Percentiles rank a stretch among this genome's conserved stretches.
These are phyloP conservation scores for Alternaria triticina DNA, from an alignment of 2,329 filamentous ascomycete species.

Conservation along the genomic window DNA sequence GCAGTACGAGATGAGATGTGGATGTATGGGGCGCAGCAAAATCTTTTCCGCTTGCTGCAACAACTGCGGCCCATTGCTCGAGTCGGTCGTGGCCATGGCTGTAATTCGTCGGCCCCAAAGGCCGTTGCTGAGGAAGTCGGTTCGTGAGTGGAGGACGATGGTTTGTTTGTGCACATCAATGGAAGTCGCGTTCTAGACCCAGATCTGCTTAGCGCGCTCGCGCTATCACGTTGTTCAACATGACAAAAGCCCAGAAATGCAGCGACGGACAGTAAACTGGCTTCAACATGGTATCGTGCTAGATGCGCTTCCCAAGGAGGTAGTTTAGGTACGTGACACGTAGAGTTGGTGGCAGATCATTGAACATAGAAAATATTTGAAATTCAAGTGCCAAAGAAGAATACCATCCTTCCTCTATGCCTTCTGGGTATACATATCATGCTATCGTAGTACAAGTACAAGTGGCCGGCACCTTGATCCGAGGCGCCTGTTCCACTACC, in stretches of 20 bases:
- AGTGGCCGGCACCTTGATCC: conserved; percentile 8
- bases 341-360: neutral
- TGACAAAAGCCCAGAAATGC: neutral
- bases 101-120: conserved; percentile 3
- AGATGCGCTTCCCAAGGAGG: neutral
- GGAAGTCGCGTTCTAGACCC: conserved; percentile 20
- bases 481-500: conserved; percentile 2
- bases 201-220: conserved; percentile 30
- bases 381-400: conserved; percentile 5
- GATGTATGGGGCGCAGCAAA: conserved; percentile 57
- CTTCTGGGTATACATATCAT: conserved; percentile 19
- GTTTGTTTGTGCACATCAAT: conserved; percentile 17
- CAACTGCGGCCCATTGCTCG: conserved; percentile 23
- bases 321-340: neutral
- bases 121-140: conserved; percentile 9
- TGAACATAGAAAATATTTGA: neutral
- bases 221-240: conserved; percentile 30
- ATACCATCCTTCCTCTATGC: conserved; percentile 7
- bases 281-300: neutral
- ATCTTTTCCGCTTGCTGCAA: conserved; percentile 51
- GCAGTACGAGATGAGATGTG: conserved; percentile 73
- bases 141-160: conserved; percentile 6
- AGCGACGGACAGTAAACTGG: neutral
- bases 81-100: conserved; percentile 11
- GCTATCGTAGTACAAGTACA: conserved; percentile 23